Evolutionary conservation across 169 alveolate species (phyloP).

Genomic region (Plasmodium gallinaceum): DNA sequence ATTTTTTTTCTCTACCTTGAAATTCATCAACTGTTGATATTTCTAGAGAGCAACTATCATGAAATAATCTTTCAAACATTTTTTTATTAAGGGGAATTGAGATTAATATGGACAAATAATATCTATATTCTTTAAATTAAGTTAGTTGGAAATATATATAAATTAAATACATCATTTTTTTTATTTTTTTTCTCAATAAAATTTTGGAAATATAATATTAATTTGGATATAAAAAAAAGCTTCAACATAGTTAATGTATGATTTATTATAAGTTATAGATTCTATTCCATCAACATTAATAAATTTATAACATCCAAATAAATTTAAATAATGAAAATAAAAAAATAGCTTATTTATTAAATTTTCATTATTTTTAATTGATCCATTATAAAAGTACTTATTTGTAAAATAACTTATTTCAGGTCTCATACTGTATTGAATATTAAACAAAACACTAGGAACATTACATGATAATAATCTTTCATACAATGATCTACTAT

Average conservation of each 20-base stretch:
- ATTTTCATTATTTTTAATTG: conserved; percentile 80
- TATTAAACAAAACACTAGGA: conserved; percentile 89
- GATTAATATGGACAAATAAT: conserved; percentile 96
- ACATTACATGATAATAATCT: conserved; percentile 91
- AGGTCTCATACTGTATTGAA: conserved; percentile 99
- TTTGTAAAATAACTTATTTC: conserved; percentile 95
- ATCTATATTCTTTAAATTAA: conserved; percentile 87
- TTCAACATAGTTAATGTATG: conserved; percentile 85
- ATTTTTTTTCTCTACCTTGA: conserved; percentile 98
- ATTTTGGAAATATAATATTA: conserved; percentile 81
- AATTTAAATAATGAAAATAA: conserved; percentile 91
- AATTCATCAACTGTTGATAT: conserved; percentile 98
- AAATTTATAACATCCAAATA: conserved; percentile 91
- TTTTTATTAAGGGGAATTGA: conserved; percentile 89
- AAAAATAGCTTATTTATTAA: conserved; percentile 80
- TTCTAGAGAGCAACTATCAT: conserved; percentile 89
- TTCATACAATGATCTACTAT: conserved; percentile 93
- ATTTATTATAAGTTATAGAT: conserved; percentile 79
- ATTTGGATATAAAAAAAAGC: conserved; percentile 83
- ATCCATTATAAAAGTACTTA: conserved; percentile 89
- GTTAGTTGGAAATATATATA: conserved; percentile 75
- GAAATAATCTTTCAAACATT: conserved; percentile 79
- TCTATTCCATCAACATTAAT: conserved; percentile 91
- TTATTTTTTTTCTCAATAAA: conserved; percentile 65
- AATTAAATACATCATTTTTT: conserved; percentile 23